Base-by-base conservation (phyloP, 805 yeast species). In the Lachancea waltii region DNA sequence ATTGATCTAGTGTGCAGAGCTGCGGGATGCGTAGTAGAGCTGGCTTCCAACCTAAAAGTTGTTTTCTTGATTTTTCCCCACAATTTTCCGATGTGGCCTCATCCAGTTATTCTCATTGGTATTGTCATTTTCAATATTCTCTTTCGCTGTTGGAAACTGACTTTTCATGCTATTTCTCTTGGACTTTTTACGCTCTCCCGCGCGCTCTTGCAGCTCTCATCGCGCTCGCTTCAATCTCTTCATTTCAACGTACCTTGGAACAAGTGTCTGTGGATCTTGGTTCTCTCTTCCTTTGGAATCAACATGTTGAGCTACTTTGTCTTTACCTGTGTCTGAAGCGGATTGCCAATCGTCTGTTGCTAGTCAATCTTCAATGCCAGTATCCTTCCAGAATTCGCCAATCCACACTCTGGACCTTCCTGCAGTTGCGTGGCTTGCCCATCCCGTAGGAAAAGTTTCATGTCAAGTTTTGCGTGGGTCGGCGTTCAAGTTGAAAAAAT, bases 221-320 rank as follows among this genome's bases (percentile, higher is more conserved):
- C 7, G 13, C 4, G 5, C 26, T 13, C 13, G 26, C 26, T 7
- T 11, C 7, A 5, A 5, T 23, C 13, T 4, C 19, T 19, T 20
- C 16, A 13, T 24, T 35, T 30, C 45, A 54, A 81, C 92, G 70
- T 81, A 84, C 94, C 94, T 75, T 87, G 89, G 85, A 89, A 92
- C 75, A 92, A 92, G 85, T 89, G 83, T 73, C 81, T 85, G 94
- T 87, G 95, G 73, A 92, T 92, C 89, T 85, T 85, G 79, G 85
- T 86, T 83, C 99, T 89, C 73, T 92, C 98, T 75, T 86, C 95
- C 78, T 85, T 92, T 77, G 99, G 97, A 81, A 92, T 92, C 79
- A 92, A 81, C 99, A 92, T 92, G 67, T 60, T 79, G 73, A 58
- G 20, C 55, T 50, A 43, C 47, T 50, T 51, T 35, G 42, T 54